A percentile compares a stretch with the other conserved stretches of the same genome.
Conservation (phyloP, 2,329 filamentous ascomycete genomes). For the Phialocephala subalpina region DNA sequence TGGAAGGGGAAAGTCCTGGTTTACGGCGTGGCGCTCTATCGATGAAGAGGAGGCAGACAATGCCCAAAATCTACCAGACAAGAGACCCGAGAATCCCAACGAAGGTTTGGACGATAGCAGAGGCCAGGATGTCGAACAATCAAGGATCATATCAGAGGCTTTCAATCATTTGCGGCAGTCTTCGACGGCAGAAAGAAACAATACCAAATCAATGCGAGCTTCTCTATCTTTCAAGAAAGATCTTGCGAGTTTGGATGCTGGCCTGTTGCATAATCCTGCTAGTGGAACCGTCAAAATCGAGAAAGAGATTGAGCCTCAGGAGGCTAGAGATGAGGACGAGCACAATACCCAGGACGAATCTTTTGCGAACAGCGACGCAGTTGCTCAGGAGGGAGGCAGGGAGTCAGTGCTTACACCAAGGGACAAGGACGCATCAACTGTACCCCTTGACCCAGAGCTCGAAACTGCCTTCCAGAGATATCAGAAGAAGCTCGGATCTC, state of each 20-base stretch:
- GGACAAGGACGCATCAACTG: not conserved
- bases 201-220: not conserved
- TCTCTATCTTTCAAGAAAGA: slow-evolving; percentile 7
- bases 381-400: not conserved
- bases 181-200: not conserved
- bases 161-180: not conserved
- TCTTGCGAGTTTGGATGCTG: slow-evolving; percentile 3
- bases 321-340: not conserved
- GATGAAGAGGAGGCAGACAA: slow-evolving; percentile 2
- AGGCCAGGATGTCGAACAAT: not conserved
- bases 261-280: not conserved
- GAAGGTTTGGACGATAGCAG: not conserved
- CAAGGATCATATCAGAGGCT: not conserved
- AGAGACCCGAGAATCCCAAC: not conserved
- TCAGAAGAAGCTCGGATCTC: not conserved
- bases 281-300: not conserved
- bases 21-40: slow-evolving; percentile 1
- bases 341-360: not conserved
- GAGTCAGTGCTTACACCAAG: not conserved
- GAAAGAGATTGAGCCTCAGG: not conserved
- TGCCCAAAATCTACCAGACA: not conserved
- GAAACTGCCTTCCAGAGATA: slow-evolving; percentile 5
- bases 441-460: not conserved
- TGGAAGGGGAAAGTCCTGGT: slow-evolving; percentile 2
- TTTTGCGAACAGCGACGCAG: not conserved